Conservation (phyloP, 768 basidiomycete genomes). For the Holtermanniella nyarrowii region DNA sequence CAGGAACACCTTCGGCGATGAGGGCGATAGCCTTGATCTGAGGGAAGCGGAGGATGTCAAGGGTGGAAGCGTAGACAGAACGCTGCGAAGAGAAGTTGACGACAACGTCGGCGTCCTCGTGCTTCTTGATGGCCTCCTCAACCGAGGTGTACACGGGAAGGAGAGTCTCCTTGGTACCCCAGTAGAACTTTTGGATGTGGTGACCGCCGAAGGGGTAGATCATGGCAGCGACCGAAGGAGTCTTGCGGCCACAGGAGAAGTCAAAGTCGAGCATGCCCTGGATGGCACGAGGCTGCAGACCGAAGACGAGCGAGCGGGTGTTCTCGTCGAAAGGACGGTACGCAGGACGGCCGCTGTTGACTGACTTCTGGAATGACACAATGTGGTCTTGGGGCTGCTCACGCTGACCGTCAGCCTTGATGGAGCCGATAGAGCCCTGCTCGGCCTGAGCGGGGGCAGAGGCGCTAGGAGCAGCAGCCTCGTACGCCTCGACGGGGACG, state of each 20-base stretch:
- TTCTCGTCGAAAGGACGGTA: slow-evolving; percentile 85
- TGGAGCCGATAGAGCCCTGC: slow-evolving; percentile 52
- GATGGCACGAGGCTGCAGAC: slow-evolving; percentile 97
- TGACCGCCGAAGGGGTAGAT: slow-evolving; percentile 99
- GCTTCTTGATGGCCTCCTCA: slow-evolving; percentile 83
- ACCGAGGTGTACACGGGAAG: slow-evolving; percentile 92
- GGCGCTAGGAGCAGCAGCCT: slow-evolving; percentile 6
- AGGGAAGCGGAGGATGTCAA: slow-evolving; percentile 71
- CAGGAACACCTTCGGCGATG: slow-evolving; percentile 98
- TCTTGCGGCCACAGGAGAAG: slow-evolving; percentile 85
- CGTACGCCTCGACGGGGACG: slow-evolving; percentile 41
- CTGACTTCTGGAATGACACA: slow-evolving; percentile 61
- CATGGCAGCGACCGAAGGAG: slow-evolving; percentile 95
- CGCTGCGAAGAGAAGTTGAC: slow-evolving; percentile 96
- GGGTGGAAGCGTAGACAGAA: slow-evolving; percentile 85
- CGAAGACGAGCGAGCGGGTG: slow-evolving; percentile 96
- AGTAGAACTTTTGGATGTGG: slow-evolving; percentile 99
- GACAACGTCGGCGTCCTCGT: slow-evolving; percentile 90
- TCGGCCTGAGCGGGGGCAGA: slow-evolving; percentile 7
- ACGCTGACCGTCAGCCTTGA: slow-evolving; percentile 67
- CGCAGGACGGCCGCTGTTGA: slow-evolving; percentile 51
- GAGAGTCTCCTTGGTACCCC: slow-evolving; percentile 98
- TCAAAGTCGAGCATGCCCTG: slow-evolving; percentile 99
- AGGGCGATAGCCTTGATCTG: slow-evolving; percentile 70
- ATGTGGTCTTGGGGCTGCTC: slow-evolving; percentile 80